Evolutionary conservation across 2,329 filamentous ascomycete genomes (phyloP), one percentile per base, ranked within the genome.

Genomic region (Clonostachys rhizophaga): DNA sequence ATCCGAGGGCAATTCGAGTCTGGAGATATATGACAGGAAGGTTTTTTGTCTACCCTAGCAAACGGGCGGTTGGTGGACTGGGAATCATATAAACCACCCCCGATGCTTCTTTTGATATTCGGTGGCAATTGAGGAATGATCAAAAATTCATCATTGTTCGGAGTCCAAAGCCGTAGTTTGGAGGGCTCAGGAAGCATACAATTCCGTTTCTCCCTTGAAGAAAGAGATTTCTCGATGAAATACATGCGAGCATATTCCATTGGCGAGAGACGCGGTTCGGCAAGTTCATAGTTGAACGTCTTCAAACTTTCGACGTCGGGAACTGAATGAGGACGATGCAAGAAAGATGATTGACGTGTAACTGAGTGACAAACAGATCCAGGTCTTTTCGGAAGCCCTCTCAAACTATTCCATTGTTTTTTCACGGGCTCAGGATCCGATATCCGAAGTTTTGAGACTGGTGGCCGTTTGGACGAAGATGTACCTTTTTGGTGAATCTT

Each of bases 241-340:
- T 64, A 67, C 6, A 60, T 52, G 8, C 68, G 60, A 9, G 58
- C 48, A 43, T 70, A 70, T 40, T 71, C 68, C 65, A 71, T 68
- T 1, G 66, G 65, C 1, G 67, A 69, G 5, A 71, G 43, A 1
- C 66, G 60, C 1, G 66, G 64, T 17, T 51, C 46, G 5, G 44
- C 50, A 17, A 67, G 47, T 14, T 8, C 37, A 41, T 49, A 55
- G 16, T 18, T 18, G n/a, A 40, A 13, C 14, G 41, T n/a, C 14
- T 16, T 16, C 14, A 14, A 14, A 24, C 3, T 17, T 24, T 24
- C 41, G 14, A 17, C n/a, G 24, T 30, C 24, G 9, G 24, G 24
- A 30, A 30, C 24, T 30, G 24, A 30, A 30, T 3, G 24, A 30
- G 24, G 24, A 30, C 24, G 24, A 30, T 30, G 24, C 24, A 30